Percentiles rank a stretch among this genome's conserved stretches.
phyloP scores from a whole-genome alignment of 2,329 filamentous ascomycete species.

The Knoxdaviesia capensis region DNA sequence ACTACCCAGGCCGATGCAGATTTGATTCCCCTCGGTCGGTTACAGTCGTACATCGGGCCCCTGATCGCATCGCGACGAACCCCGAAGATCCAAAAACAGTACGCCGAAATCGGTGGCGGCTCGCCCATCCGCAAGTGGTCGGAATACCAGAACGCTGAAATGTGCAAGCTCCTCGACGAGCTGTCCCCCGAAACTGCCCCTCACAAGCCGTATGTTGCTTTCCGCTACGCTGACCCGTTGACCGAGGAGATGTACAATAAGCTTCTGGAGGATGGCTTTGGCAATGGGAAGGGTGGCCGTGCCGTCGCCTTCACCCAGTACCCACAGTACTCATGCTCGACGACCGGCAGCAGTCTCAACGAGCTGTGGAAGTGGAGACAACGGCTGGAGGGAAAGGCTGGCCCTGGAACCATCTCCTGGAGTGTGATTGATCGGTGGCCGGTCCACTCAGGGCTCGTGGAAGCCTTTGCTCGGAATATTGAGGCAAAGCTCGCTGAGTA shows the following conservation, averaged over 20 bases:
- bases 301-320: conserved; percentile 97
- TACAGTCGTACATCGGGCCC: conserved; percentile 80
- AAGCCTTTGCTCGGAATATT: conserved; percentile 85
- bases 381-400: conserved; percentile 58
- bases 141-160: conserved; percentile 78
- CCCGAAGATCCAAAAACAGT: conserved; percentile 92
- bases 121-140: conserved; percentile 97
- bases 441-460: conserved; percentile 70
- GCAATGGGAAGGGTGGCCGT: conserved; percentile 69
- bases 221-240: conserved; percentile 81
- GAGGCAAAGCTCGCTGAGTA: conserved; percentile 71
- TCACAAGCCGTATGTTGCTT: conserved; percentile 93
- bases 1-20: conserved; percentile 60
- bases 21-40: conserved; percentile 79
- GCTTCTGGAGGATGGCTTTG: conserved; percentile 76
- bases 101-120: conserved; percentile 86
- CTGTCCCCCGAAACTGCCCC: conserved; percentile 85
- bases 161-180: conserved; percentile 92
- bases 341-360: conserved; percentile 87
- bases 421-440: conserved; percentile 98
- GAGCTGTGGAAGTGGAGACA: conserved; percentile 96
- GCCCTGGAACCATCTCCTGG: conserved; percentile 64
- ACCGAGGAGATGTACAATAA: conserved; percentile 85
- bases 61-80: conserved; percentile 73
- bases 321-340: conserved; percentile 95